Base-by-base conservation (phyloP, 2,329 filamentous ascomycete genomes). In the Alternaria sp. region DNA sequence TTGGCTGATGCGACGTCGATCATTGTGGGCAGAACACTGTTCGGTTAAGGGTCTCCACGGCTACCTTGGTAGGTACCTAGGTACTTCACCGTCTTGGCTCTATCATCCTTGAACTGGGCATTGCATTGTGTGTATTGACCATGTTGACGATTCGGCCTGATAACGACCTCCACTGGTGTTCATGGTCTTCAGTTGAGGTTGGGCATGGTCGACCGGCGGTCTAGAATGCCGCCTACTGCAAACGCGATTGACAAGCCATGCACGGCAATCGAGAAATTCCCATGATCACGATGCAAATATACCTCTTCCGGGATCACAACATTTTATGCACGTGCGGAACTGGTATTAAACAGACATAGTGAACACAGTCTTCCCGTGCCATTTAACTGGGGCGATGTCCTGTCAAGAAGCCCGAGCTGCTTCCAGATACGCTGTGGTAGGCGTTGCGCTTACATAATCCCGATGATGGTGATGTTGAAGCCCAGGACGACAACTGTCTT, bases 401-500 rank as follows among this genome's bases (percentile, higher is more conserved):
- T 30, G 32, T n/a, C 3, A 25, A 17, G 13, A 25, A 15, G 6
- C 11, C 13, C 30, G 25, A 36, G 13, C 40, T 44, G 28, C 21
- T 32, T 26, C 15, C 19, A 49, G 25, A 52, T 30, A 30, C 36
- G 13, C 17, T 8, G n/a, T 13, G 9, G 55, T 13, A 51, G 15
- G 50, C 43, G 26, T 52, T 21, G 17, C 28, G 32, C 47, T 62
- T 62, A 62, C 54, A 62, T 62, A 58, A 54, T 52, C 54, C 54
- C 17, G 26, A 45, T n/a, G 30, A 50, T 17, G 54, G 30, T 19
- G 51, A 60, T 46, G 60, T 50, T 52, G 32, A 32, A 45, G 50
- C 54, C 55, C 44, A 67, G 60, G 54, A 68, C 68, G 69, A 69
- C 69, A 72, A 67, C 70, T 66, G 57, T 65, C 69, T 69, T 69